These are phyloP conservation scores for Pichia sp. DNA, from an alignment of 1,139 yeast species.

Conservation along the genomic window DNA sequence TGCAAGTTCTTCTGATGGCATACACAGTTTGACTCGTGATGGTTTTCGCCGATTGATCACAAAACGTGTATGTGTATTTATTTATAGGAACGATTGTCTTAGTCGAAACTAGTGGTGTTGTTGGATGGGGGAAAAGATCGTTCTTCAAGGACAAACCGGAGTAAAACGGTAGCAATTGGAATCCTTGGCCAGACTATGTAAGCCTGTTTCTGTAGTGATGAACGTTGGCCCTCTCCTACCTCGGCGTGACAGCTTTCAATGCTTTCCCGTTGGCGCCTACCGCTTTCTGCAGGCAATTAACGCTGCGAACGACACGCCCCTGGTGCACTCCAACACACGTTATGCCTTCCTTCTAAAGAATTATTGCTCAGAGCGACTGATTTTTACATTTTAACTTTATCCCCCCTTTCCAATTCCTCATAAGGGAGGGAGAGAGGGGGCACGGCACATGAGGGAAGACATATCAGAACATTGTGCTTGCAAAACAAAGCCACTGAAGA, in stretches of 20 bases:
- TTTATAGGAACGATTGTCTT: background rate
- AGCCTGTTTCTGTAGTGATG: background rate
- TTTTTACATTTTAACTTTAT: background rate
- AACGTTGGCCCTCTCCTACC: background rate
- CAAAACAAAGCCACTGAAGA: background rate
- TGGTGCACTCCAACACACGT: background rate
- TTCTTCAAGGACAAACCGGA: background rate
- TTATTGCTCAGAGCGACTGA: background rate
- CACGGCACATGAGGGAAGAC: too few relatives aligned
- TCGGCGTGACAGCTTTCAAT: background rate
- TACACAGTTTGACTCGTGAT: background rate
- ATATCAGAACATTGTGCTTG: too few relatives aligned
- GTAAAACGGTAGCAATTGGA: background rate
- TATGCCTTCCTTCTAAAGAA: background rate
- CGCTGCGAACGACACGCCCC: background rate
- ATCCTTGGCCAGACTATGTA: background rate
- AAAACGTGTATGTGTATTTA: background rate
- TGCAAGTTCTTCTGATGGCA: background rate
- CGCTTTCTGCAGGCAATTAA: background rate
- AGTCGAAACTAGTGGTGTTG: background rate
- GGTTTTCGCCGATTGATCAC: background rate
- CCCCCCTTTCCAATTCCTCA: background rate
- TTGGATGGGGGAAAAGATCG: background rate
- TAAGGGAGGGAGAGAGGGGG: background rate
- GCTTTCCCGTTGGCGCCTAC: background rate